Evolutionary conservation across 2,329 filamentous ascomycete species (phyloP).

Genomic region (Phoma sp.): DNA sequence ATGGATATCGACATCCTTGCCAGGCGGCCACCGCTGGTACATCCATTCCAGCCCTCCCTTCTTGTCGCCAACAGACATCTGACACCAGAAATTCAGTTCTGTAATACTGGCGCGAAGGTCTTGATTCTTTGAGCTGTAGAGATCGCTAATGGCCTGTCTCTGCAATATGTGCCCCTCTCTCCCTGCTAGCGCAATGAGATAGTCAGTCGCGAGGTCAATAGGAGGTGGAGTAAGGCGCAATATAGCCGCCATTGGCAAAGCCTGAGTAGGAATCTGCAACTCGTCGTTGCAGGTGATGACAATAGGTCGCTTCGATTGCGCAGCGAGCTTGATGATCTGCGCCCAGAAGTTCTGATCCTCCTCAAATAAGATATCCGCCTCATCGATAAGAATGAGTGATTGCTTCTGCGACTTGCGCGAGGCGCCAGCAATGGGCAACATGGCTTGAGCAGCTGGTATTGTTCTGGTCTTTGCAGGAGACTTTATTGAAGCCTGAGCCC

Average conservation of each 20-base stretch:
- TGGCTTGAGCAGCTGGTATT: slow-evolving; percentile 27
- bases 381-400: slow-evolving; percentile 91
- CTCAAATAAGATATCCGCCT: slow-evolving; percentile 91
- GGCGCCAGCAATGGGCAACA: slow-evolving; percentile 29
- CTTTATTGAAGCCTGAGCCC: slow-evolving; percentile 24
- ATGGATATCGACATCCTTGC: slow-evolving; percentile 71
- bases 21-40: slow-evolving; percentile 76
- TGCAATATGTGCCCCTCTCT: slow-evolving; percentile 85
- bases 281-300: slow-evolving; percentile 97
- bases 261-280: slow-evolving; percentile 75
- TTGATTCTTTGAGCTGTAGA: slow-evolving; percentile 72
- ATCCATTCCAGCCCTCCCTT: slow-evolving; percentile 92
- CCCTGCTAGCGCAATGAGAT: slow-evolving; percentile 81
- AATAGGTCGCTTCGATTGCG: slow-evolving; percentile 87
- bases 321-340: slow-evolving; percentile 78
- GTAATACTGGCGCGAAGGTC: slow-evolving; percentile 84
- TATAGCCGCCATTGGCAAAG: slow-evolving; percentile 82
- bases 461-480: slow-evolving; percentile 7
- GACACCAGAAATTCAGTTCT: slow-evolving; percentile 95
- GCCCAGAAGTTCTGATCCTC: slow-evolving; percentile 96
- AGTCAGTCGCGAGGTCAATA: slow-evolving; percentile 74
- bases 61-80: slow-evolving; percentile 90
- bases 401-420: slow-evolving; percentile 74
- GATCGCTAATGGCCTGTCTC: slow-evolving; percentile 69
- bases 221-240: slow-evolving; percentile 77